Conservation (phyloP, 257 asterid genomes). For the Gentiana dahurica region DNA sequence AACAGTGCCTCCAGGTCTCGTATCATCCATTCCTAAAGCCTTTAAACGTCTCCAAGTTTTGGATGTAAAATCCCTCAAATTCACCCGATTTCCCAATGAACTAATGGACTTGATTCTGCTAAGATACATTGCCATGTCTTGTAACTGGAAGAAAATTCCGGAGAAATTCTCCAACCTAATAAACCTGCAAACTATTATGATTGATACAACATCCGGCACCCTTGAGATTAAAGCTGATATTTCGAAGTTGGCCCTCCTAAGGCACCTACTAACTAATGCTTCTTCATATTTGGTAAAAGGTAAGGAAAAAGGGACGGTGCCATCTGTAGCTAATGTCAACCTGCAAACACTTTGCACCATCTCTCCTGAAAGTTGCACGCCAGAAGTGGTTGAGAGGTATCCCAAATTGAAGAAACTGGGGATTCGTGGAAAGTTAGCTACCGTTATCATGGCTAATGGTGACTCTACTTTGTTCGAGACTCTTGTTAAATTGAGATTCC, state of each 20-base stretch:
- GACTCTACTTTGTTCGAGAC: not conserved
- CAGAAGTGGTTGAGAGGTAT: not conserved
- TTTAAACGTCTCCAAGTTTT: not conserved
- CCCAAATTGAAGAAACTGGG: conserved; percentile 18
- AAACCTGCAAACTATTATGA: conserved; percentile 11
- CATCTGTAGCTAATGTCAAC: too few species aligned
- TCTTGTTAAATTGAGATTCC: not conserved
- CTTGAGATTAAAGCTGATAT: conserved; percentile 3
- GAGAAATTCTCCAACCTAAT: conserved; percentile 1
- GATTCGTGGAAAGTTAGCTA: conserved; percentile 4
- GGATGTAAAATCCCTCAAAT: not conserved
- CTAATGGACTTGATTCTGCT: conserved; percentile 23
- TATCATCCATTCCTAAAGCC: not conserved
- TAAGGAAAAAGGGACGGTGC: not conserved
- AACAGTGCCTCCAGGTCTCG: not conserved
- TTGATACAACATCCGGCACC: not conserved
- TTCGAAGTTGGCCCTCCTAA: conserved; percentile 1
- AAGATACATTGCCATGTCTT: conserved; percentile 14
- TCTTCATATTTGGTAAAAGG: not conserved
- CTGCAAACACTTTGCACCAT: conserved; percentile 6
- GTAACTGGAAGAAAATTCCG: conserved; percentile 6
- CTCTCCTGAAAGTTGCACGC: conserved; percentile 4
- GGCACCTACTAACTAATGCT: conserved; percentile 6
- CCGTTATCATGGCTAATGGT: conserved; percentile 21
- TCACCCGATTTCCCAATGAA: conserved; percentile 11